Conservation (phyloP, 495 filamentous ascomycete species). For the Aspergillus haitiensis region DNA sequence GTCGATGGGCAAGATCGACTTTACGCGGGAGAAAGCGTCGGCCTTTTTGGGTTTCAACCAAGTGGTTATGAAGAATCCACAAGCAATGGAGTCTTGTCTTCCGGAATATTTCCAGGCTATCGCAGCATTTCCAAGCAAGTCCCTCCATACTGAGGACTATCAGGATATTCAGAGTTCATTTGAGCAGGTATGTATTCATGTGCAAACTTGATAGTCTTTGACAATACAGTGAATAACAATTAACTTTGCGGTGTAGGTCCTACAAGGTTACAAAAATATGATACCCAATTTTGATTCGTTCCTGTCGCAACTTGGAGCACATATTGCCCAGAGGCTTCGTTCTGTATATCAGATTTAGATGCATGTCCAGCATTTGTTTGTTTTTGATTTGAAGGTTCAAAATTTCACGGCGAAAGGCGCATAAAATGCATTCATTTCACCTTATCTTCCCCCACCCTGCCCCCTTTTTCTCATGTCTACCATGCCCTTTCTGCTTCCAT, state of each 20-base stretch:
- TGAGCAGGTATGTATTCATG: slow-evolving; percentile 41
- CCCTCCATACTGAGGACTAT: slow-evolving; percentile 52
- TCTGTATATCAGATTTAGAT: slow-evolving; percentile 47
- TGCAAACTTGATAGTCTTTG: too few relatives aligned
- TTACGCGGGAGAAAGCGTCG: slow-evolving; percentile 91
- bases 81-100: slow-evolving; percentile 85
- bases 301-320: slow-evolving; percentile 63
- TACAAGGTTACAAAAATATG: slow-evolving; percentile 78
- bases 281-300: slow-evolving; percentile 85
- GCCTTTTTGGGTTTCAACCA: slow-evolving; percentile 88
- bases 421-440: slow-evolving; percentile 24
- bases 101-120: slow-evolving; percentile 82
- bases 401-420: slow-evolving; percentile 31
- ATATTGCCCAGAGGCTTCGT: slow-evolving; percentile 59
- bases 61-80: slow-evolving; percentile 81
- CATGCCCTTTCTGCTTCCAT: neutral
- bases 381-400: slow-evolving; percentile 19
- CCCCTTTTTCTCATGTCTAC: slow-evolving; percentile 4
- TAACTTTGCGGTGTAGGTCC: slow-evolving; percentile 54
- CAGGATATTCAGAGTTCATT: slow-evolving; percentile 53
- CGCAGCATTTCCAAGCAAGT: slow-evolving; percentile 66
- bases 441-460: neutral
- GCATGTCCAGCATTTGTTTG: slow-evolving; percentile 16
- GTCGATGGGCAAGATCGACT: slow-evolving; percentile 79
- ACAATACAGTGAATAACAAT: slow-evolving; percentile 13